A percentile compares a stretch with the other conserved stretches of the same genome.
phyloP scores from a whole-genome alignment of 345 rosid species.

The Lenwebbia sp. region DNA sequence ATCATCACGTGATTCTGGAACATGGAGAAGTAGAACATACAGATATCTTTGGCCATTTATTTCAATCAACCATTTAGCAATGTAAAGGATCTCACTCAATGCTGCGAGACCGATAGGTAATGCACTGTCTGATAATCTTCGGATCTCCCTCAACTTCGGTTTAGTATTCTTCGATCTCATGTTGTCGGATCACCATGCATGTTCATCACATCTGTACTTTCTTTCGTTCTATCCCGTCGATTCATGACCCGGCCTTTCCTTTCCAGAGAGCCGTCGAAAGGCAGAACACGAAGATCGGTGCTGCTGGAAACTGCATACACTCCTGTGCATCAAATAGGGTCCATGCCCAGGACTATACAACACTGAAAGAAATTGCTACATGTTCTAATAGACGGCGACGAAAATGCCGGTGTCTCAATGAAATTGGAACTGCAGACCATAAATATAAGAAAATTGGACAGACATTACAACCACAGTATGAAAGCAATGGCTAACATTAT shows the following conservation, averaged over 20 bases:
- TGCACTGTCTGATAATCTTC: not conserved
- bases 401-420: not conserved
- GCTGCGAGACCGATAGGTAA: not conserved
- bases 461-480: not conserved
- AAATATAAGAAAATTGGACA: not conserved
- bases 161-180: not conserved
- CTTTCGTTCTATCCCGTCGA: not conserved
- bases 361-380: not conserved
- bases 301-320: not conserved
- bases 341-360: not conserved
- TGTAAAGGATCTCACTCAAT: not conserved
- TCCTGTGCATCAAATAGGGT: not conserved
- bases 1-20: not conserved
- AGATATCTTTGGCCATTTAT: not conserved
- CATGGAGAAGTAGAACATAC: not conserved
- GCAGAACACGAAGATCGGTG: not conserved
- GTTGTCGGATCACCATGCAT: not conserved
- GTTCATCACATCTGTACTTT: not conserved
- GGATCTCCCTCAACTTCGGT: not conserved
- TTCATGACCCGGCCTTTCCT: not conserved
- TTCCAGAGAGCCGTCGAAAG: not conserved
- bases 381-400: not conserved
- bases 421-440: not conserved
- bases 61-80: not conserved
- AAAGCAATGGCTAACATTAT: not conserved